Percentiles rank a stretch among this genome's conserved stretches.
Conservation (phyloP, 371 early-diverging fungal species). For the Mortierella sp. region DNA sequence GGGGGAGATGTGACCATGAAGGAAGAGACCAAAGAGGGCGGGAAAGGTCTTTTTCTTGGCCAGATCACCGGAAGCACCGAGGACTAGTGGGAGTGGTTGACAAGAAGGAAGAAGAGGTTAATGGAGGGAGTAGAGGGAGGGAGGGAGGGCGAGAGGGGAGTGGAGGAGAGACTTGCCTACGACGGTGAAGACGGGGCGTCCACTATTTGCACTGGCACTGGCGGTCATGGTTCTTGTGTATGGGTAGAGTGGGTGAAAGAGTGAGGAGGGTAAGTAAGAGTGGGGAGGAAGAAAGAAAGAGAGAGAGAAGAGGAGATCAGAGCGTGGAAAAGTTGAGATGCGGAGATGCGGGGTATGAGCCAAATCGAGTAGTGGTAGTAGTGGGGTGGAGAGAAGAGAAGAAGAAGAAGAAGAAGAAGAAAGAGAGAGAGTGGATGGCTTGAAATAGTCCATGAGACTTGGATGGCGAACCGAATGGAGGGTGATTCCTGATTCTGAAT, state of each 20-base stretch:
- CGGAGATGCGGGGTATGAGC: not conserved
- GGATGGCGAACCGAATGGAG: constrained; percentile 5
- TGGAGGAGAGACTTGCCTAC: constrained; percentile 68
- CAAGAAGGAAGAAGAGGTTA: not conserved
- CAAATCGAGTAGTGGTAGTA: constrained; percentile 4
- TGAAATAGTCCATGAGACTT: too few relatives aligned
- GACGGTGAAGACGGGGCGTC: constrained; percentile 60
- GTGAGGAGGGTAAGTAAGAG: not conserved
- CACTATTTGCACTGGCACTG: constrained; percentile 49
- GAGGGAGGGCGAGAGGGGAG: too few relatives aligned
- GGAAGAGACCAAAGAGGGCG: constrained; percentile 90
- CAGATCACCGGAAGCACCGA: constrained; percentile 95
- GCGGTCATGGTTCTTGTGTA: constrained; percentile 54
- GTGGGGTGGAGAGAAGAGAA: not conserved
- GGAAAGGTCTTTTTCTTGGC: constrained; percentile 99
- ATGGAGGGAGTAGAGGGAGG: too few relatives aligned
- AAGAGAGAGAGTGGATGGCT: too few relatives aligned
- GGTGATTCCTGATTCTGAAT: too few relatives aligned
- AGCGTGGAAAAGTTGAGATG: constrained; percentile 18
- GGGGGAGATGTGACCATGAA: constrained; percentile 77
- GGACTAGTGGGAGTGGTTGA: constrained; percentile 59
- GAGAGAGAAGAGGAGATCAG: constrained; percentile 25
- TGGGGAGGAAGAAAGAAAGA: not conserved
- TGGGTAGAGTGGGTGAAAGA: not conserved
- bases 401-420: constrained; percentile 1